Evolutionary conservation across 148 eudicot species (phyloP), one percentile per base, ranked within the genome.

Genomic region (Euryodendron excelsum): DNA sequence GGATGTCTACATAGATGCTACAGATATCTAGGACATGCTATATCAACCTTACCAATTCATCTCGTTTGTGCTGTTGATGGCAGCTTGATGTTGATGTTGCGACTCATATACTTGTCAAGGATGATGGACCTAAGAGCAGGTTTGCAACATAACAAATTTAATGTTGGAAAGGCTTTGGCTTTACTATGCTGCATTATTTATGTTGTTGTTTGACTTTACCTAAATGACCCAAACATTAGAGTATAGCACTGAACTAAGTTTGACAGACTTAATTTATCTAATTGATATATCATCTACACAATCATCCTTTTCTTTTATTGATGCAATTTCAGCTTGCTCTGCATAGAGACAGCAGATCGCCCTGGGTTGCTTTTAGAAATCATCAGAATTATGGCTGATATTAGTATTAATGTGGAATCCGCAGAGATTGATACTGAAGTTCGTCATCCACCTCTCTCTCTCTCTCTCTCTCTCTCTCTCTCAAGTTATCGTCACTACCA

Each of bases 51-150:
- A 36, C 33, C 17, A 3, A n/a, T 28, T 27, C 2, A 44, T 4
- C 13, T 27, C 34, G 21, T 12, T 34, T 67, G n/a, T 74, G 37
- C 11, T 53, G 18, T 25, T 13, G 13, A 39, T 75, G 73, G 70
- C 94, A 95, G 99, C 90, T 91, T 80, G 92, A 86, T 88, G 87
- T 88, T 59, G 93, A 95, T 86, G 78, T 95, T 81, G 91, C 93
- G 52, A 95, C 99, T 81, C 99, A 93, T 82, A 87, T 95, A 79
- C 84, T 84, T 70, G 89, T 95, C 79, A 85, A 88, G 81, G 92
- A 87, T 28, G 99, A 95, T 85, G 99, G 97, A 76, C 94, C 97
- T 84, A 88, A 88, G 85, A 89, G 97, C 87, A 95, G 99, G 99
- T 93, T 67, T 78, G 86, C 21, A 73, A 79, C 30, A 36, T 27